A percentile compares a stretch with the other conserved stretches of the same genome.
Evolutionary conservation across 805 yeast species (phyloP).

Genomic region (Ogataea chonburiensis): DNA sequence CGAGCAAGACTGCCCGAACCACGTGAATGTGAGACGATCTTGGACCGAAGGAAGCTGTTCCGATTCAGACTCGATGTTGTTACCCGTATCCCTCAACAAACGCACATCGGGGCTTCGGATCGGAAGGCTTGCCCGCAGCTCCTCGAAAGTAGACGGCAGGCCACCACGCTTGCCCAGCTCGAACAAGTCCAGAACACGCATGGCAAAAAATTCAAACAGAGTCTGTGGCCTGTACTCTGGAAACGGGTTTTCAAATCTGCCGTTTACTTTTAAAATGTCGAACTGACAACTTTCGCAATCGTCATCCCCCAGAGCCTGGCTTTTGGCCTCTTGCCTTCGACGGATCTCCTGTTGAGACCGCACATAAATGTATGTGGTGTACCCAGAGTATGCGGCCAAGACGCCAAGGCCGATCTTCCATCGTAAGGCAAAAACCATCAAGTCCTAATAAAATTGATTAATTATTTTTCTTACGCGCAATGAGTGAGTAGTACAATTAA

Average conservation of each 20-base stretch:
- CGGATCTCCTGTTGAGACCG: constrained; percentile 55
- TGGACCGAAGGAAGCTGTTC: constrained; percentile 34
- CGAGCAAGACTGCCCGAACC: constrained; percentile 94
- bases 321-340: constrained; percentile 34
- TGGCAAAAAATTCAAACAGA: constrained; percentile 74
- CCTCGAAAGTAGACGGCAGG: constrained; percentile 46
- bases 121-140: constrained; percentile 59
- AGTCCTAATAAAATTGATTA: background rate
- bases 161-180: constrained; percentile 60
- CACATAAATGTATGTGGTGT: constrained; percentile 59
- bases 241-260: constrained; percentile 89
- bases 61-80: constrained; percentile 12
- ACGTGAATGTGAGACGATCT: constrained; percentile 65
- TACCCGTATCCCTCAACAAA: constrained; percentile 31
- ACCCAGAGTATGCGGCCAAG: constrained; percentile 58
- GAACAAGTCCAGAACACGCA: constrained; percentile 69
- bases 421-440: constrained; percentile 26
- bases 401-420: constrained; percentile 43
- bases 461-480: constrained; percentile 8
- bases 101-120: constrained; percentile 55
- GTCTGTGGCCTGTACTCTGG: constrained; percentile 89
- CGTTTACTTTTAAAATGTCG: constrained; percentile 54
- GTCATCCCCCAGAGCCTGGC: constrained; percentile 7
- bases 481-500: background rate
- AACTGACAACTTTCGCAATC: constrained; percentile 30